Base-by-base conservation (phyloP, 768 basidiomycete genomes). In the Macrolepiota fuliginosa region DNA sequence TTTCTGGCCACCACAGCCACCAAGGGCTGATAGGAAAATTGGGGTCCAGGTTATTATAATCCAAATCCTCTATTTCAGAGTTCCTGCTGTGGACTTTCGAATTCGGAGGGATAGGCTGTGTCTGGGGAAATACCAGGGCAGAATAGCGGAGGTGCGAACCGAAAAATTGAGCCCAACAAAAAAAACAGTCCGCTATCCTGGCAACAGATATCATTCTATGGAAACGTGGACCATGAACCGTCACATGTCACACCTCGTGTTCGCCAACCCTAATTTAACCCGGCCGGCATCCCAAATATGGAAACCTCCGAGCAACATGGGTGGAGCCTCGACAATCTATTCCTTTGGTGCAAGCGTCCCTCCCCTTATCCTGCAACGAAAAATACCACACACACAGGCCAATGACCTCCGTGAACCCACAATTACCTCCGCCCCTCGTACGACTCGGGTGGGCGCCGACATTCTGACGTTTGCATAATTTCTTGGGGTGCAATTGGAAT, bases 121-220 rank as follows among this genome's bases (percentile, higher is more conserved):
- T n/a, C 39, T 53, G 51, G 39, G 47, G 17, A 51, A 39, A 35
- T 51, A 36, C 15, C 25, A 32, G 19, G n/a, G 17, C 36, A 61
- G 60, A 35, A 22, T 36, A 45, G 53, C 32, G 54, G 42, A 24
- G 53, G 37, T 39, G 53, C 37, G 53, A 61, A 49, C 60, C 53
- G 60, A 49, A 54, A 25, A 3, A 7, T 32, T 32, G 29, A 61
- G 45, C 45, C 27, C 32, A 36, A 47, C 53, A 54, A 54, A 61
- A 37, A 61, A 24, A 61, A 54, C 37, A 42, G 2, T 29, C 60
- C 47, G 47, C 60, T n/a, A n/a, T n/a, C n/a, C 45, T 61, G 37
- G 47, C 60, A 55, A 61, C 60, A 54, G 22, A 55, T 45, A 61
- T 55, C 60, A 61, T 61, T 61, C 53, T 17, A 27, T 55, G 42